Base-by-base conservation (phyloP, 1,139 yeast genomes). In the Taphrina flavorubra region DNA sequence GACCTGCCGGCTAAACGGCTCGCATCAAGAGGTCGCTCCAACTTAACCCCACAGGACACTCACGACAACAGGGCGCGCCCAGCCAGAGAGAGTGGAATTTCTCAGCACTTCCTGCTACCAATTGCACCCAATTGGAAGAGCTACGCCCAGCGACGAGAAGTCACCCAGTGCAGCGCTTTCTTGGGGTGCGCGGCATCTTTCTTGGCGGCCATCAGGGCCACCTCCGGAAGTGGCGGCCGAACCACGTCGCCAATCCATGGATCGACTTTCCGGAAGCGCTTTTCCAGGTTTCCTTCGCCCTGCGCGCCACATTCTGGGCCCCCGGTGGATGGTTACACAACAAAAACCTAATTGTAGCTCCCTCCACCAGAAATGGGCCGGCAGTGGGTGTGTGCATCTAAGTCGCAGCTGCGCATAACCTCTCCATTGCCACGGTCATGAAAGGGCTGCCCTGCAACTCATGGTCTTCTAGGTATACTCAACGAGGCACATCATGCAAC, bases 1-100 rank as follows among this genome's bases (percentile, higher is more conserved):
- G 18, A 44, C 16, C 18, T 25, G n/a, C n/a, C 47, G 47, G 47
- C n/a, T 44, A 44, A 44, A 44, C 47, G 47, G 47, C 47, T 44
- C 47, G n/a, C 47, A n/a, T 44, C 47, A 14, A 39, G 6, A 39
- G 42, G 14, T 3, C 42, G 31, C 4, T 25, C 31, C 31, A 25
- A 25, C 31, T 25, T 25, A 4, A 2, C 31, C 14, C 42, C 42
- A 39, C 11, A 39, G 42, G 42, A 39, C 42, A 3, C 1, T 7
- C 42, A 39, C 14, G 14, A 39, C 14, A 39, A 11, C 6, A 10
- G 6, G 11, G 42, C 14, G 14, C 14, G 14, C 11, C 42, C 14
- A 39, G 42, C 11, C 3, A 39, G 42, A 39, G 31, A 25, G 31
- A 2, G 31, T 25, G 31, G 31, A 25, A 2, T 25, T 25, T 4